Evolutionary conservation across 2,329 filamentous ascomycete genomes (phyloP), one percentile per base, ranked within the genome.

Genomic region (Xylariales sp.): DNA sequence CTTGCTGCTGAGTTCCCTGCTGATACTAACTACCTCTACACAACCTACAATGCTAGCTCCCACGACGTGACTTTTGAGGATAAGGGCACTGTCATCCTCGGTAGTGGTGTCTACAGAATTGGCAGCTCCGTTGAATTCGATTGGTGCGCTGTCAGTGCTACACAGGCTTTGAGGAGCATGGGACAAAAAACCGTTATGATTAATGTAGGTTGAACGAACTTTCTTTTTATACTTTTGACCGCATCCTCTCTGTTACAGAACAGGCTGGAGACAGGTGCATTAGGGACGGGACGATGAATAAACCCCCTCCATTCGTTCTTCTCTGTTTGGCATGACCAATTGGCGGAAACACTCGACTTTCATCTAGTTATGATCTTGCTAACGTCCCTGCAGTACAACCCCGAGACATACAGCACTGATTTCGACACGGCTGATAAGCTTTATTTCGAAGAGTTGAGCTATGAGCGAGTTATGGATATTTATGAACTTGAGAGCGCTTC

Each of bases 151-250:
- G 94, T 97, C 69, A 96, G 94, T 77, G 92, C 94, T 71, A 94
- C 94, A 10, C 87, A 93, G 70, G 92, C 93, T 49, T 86, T 98
- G 70, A 89, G 90, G 75, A 85, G 91, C 69, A 93, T 97, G 86
- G 94, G 94, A 73, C 92, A 97, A 86, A 97, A 97, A 90, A 98
- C 96, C 36, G 90, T 97, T 65, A 97, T 98, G 93, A 96, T 99
- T 77, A 98, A 98, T 77, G 85, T 87, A 81, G 85, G 84, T 82
- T 64, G 49, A 63, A 45, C n/a, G 23, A 23, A 23, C 23, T 23
- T 23, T 23, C 23, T 43, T 55, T 12, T 28, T 7, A 41, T 55
- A 52, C 28, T 43, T 14, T 10, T 5, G 28, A 30, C 18, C 28
- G 5, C 8, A 41, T 30, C 12, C 53, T 8, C 23, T 55, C n/a